Evolutionary conservation across 2,329 filamentous ascomycete genomes (phyloP).

Genomic region (Aureobasidium subglaciale): DNA sequence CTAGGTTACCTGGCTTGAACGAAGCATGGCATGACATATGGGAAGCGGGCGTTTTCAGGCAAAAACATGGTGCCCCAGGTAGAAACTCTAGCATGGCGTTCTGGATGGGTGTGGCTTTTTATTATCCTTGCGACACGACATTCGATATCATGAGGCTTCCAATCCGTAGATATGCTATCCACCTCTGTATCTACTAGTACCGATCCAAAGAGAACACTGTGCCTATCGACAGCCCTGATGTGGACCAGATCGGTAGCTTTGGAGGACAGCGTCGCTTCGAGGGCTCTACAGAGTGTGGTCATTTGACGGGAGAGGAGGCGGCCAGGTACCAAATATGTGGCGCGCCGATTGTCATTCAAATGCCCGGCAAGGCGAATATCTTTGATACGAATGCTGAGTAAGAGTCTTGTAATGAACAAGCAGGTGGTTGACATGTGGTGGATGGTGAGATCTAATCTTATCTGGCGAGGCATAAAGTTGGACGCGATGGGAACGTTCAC

Average conservation of each 20-base stretch:
- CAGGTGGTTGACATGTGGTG: too few species aligned
- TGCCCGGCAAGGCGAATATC: too few species aligned
- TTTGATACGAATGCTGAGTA: too few species aligned
- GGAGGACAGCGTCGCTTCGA: too few species aligned
- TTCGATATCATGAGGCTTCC: background rate
- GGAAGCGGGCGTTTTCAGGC: background rate
- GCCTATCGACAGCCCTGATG: too few species aligned
- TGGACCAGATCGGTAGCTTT: too few species aligned
- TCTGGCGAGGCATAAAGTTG: background rate
- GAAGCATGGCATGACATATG: conserved; percentile 22
- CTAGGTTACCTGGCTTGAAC: conserved; percentile 79
- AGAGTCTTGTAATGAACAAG: too few species aligned
- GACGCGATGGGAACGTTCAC: background rate
- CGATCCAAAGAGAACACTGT: background rate
- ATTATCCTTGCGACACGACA: background rate
- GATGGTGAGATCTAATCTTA: conserved; percentile 2
- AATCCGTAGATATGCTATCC: background rate
- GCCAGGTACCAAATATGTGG: too few species aligned
- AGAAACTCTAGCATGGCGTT: conserved; percentile 17
- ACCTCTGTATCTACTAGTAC: background rate
- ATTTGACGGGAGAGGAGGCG: too few species aligned
- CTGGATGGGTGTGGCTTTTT: background rate
- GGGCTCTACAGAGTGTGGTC: too few species aligned
- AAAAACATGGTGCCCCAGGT: conserved; percentile 10
- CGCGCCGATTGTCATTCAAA: too few species aligned